phyloP scores from a whole-genome alignment of 768 basidiomycete genomes.

The Pleurotus platypus region DNA sequence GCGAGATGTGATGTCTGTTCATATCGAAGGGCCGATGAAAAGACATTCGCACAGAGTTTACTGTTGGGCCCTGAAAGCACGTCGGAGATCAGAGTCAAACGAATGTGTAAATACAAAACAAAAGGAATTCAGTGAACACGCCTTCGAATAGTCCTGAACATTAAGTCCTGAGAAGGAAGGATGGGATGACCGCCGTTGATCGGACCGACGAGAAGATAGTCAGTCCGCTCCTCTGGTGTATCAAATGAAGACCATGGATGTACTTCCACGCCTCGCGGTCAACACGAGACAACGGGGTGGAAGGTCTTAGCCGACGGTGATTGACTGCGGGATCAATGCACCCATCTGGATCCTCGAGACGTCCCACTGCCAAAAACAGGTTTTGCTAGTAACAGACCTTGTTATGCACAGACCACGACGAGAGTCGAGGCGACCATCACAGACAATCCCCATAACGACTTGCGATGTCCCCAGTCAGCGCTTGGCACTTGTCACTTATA shows the following conservation, averaged over 20 bases:
- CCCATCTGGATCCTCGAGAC: too few species aligned
- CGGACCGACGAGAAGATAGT: neutral
- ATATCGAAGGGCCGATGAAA: neutral
- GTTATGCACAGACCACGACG: neutral
- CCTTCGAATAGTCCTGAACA: neutral
- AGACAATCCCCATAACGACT: slow-evolving; percentile 4
- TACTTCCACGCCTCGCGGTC: too few species aligned
- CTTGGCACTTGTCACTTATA: too few species aligned
- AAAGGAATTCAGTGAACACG: too few species aligned
- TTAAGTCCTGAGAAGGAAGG: neutral
- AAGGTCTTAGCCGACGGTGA: too few species aligned
- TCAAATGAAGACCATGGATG: too few species aligned
- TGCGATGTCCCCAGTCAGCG: neutral
- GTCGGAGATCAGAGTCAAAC: slow-evolving; percentile 2
- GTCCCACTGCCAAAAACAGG: too few species aligned
- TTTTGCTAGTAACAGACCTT: neutral
- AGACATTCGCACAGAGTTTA: neutral
- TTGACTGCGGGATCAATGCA: too few species aligned
- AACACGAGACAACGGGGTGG: too few species aligned
- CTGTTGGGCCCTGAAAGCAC: neutral
- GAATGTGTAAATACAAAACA: too few species aligned
- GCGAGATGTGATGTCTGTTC: too few species aligned
- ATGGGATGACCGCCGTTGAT: neutral
- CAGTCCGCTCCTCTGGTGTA: too few species aligned
- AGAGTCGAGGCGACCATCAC: slow-evolving; percentile 1